Conservation (phyloP, 2,329 filamentous ascomycete genomes). For the Periconia sp. region DNA sequence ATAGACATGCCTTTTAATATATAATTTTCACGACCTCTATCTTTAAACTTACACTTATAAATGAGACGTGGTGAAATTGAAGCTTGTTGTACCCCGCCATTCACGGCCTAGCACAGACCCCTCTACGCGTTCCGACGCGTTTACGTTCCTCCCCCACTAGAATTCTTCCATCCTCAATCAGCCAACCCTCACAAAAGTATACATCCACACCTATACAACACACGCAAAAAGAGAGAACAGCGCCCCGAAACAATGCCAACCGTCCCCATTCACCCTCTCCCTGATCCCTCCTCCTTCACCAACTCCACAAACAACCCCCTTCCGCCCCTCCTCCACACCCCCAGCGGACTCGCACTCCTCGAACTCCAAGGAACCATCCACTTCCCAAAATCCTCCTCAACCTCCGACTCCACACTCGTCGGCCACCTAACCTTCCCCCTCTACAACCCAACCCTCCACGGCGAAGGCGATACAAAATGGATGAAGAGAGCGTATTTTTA, state of each 20-base stretch:
- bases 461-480: slow-evolving; percentile 66
- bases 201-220: background rate
- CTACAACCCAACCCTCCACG: slow-evolving; percentile 57
- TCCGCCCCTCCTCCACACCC: slow-evolving; percentile 82
- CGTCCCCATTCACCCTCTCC: slow-evolving; percentile 26
- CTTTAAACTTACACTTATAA: no score
- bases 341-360: slow-evolving; percentile 82
- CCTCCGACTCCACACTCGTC: slow-evolving; percentile 52
- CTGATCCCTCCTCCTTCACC: background rate
- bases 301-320: slow-evolving; percentile 58
- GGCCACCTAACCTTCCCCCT: slow-evolving; percentile 79
- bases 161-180: background rate
- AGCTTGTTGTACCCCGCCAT: background rate
- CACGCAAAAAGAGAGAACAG: background rate
- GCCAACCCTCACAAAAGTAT: background rate
- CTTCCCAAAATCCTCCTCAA: slow-evolving; percentile 53
- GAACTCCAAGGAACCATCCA: slow-evolving; percentile 94
- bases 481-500: slow-evolving; percentile 90
- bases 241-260: slow-evolving; percentile 28
- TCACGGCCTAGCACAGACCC: slow-evolving; percentile 2
- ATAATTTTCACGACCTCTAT: no score
- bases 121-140: background rate
- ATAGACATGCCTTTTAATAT: background rate
- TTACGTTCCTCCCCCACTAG: background rate
- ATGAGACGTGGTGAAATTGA: no score